Percentiles rank a stretch among this genome's conserved stretches.
Evolutionary conservation across 768 basidiomycete genomes (phyloP).

Genomic region (Lyophyllum semitale): DNA sequence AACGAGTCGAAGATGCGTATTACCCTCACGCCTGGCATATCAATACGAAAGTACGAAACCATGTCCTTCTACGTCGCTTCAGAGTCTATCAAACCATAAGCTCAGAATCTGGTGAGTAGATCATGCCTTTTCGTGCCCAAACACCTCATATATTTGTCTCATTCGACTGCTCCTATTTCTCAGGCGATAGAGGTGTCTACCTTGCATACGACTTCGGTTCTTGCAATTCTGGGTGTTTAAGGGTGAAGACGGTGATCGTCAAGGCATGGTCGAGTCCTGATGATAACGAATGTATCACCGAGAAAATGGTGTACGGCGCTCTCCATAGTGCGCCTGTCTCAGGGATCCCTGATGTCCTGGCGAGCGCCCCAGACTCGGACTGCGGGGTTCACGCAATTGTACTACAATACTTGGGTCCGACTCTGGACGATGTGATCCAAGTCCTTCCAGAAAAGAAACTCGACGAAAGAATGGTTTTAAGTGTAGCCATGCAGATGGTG

Average conservation of each 20-base stretch:
- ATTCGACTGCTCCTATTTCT: neutral
- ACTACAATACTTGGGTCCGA: slow-evolving; percentile 28
- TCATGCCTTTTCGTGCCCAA: neutral
- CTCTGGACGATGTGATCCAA: slow-evolving; percentile 24
- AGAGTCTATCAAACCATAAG: slow-evolving; percentile 28
- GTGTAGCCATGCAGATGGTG: slow-evolving; percentile 31
- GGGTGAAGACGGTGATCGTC: slow-evolving; percentile 22
- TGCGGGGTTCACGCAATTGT: slow-evolving; percentile 26
- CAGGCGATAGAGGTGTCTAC: slow-evolving; percentile 31
- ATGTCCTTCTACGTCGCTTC: slow-evolving; percentile 24
- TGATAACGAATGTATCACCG: slow-evolving; percentile 28
- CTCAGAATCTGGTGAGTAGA: slow-evolving; percentile 25
- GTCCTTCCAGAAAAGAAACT: slow-evolving; percentile 16
- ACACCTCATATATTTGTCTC: neutral
- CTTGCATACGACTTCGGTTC: slow-evolving; percentile 28
- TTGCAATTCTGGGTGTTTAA: slow-evolving; percentile 21
- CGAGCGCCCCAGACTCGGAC: slow-evolving; percentile 14
- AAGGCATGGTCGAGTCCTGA: slow-evolving; percentile 26
- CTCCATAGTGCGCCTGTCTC: slow-evolving; percentile 10
- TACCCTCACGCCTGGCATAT: slow-evolving; percentile 34
- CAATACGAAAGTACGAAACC: slow-evolving; percentile 27
- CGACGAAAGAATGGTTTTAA: slow-evolving; percentile 23
- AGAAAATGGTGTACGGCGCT: slow-evolving; percentile 22
- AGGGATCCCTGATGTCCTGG: slow-evolving; percentile 18
- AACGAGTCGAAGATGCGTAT: slow-evolving; percentile 25